Evolutionary conservation across 129 eudicot species (phyloP), one percentile per base, ranked within the genome.

Genomic region (Apium graveolens): DNA sequence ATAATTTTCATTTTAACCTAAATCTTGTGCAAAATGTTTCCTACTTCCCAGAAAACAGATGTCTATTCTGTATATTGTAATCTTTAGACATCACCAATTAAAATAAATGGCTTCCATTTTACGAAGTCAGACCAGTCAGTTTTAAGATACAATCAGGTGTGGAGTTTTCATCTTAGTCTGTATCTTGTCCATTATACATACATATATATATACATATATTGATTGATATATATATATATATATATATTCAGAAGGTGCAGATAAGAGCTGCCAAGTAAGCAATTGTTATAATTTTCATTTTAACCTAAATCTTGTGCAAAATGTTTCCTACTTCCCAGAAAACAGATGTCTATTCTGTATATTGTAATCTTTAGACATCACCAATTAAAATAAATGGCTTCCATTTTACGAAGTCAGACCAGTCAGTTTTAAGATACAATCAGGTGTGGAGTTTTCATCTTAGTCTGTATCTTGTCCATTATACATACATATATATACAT

Each of bases 201-300:
- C 38, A 35, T 4, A 35, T 4, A 35, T 4, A 35, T 35, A 35
- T 35, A 1, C 4, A 4, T 35, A 35, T 1, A 1, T 1, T n/a
- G n/a, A n/a, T n/a, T n/a, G n/a, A n/a, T n/a, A n/a, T n/a, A n/a
- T n/a, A n/a, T n/a, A n/a, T n/a, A n/a, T n/a, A n/a, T n/a, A n/a
- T n/a, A n/a, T n/a, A n/a, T 12, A 65, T 92, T 80, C 80, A 80
- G 49, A 96, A 89, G 82, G 99, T 82, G 81, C 81, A 82, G 79
- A 78, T 96, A 70, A 86, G 99, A 86, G 90, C 99, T 76, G 99
- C 93, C 87, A 96, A 96, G 99, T 96, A 86, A 86, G 32, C 32
- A 10, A 24, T 2, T 60, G 11, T 12, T 48, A 38, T 32, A 39
- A 29, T 78, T 70, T 35, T 81, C 42, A 57, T 46, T 75, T 51